Evolutionary conservation across 305 asterid genomes (phyloP), one percentile per base, ranked within the genome.

Genomic region (Fraxinus albicans): DNA sequence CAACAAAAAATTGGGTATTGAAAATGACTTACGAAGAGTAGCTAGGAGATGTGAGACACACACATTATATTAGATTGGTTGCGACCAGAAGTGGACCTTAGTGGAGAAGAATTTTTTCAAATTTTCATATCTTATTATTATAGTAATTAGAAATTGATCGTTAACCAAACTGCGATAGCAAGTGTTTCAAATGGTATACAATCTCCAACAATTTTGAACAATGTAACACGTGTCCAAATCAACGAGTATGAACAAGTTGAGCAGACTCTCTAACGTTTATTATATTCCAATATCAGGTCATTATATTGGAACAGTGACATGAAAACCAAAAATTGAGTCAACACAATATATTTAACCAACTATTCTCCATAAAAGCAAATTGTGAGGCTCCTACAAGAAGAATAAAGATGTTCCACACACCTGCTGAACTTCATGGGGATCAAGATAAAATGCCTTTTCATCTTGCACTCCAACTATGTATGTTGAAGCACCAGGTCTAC

Each of bases 351-450:
- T 42, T 50, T 77, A 23, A 70, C 74, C 65, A 78, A 77, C 60
- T 29, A 76, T 17, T 29, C 60, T 82, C 81, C 74, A 31, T 6
- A 83, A 77, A 74, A 83, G 25, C 78, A 50, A 44, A 80, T 27
- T 42, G 33, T 79, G 70, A 60, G n/a, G 33, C 17, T 78, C 69
- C 21, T 73, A 81, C 27, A 72, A 79, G 12, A 47, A 44, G 60
- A 87, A 83, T 9, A 42, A 42, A 42, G 15, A 13, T 9, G 13
- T 78, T 75, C 76, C 69, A 81, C 9, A 65, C 86, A 96, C 99
- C 92, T 85, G 99, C 84, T 96, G 99, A 89, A 92, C 98, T 85
- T 94, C 99, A 84, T 96, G 99, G 4, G 99, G 99, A 82, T 96
- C 99, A 77, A 96, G 93, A 90, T 94, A 96, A 86, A 91, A 91